Evolutionary conservation across 495 filamentous ascomycete species (phyloP), one percentile per base, ranked within the genome.

Genomic region (Chaetomium tenue): DNA sequence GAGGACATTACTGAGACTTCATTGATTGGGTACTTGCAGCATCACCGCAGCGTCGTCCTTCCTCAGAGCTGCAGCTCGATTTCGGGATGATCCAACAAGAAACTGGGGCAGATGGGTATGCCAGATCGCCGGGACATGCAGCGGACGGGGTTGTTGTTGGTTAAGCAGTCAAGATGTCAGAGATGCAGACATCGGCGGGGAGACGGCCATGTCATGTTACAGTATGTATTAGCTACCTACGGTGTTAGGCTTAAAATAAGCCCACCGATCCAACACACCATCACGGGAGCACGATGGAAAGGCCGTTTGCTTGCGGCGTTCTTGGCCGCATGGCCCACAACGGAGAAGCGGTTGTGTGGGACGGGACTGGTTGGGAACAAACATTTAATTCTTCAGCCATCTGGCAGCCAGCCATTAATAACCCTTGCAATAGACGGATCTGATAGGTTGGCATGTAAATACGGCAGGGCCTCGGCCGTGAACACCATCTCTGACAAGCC

Each of bases 21-120:
- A 50, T 48, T 74, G 68, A 75, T 74, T 74, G 73, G 72, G 66
- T 30, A 52, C 47, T 62, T 26, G 67, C 59, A 69, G 66, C 63
- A 62, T 66, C 72, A 75, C 72, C 58, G 51, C 72, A 72, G 63
- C 5, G 60, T 60, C 42, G 67, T 64, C 58, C 63, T 33, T 67
- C 68, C 66, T 63, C 61, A 61, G 60, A 59, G 63, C 60, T 70
- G 66, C 53, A 66, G 51, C 65, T 68, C 65, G 57, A 48, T 61
- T 61, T 57, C 28, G 67, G 63, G 44, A 47, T 63, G 70, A 65
- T 55, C 61, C 54, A 64, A 40, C 50, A 25, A 54, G 58, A 56
- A 58, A 52, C 60, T 50, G 44, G 55, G 40, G 37, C n/a, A 44
- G 13, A 53, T 16, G 11, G 20, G 26, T 18, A n/a, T 61, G 56